phyloP scores from a whole-genome alignment of 345 rosid genomes.

The Gossypium thurberi region DNA sequence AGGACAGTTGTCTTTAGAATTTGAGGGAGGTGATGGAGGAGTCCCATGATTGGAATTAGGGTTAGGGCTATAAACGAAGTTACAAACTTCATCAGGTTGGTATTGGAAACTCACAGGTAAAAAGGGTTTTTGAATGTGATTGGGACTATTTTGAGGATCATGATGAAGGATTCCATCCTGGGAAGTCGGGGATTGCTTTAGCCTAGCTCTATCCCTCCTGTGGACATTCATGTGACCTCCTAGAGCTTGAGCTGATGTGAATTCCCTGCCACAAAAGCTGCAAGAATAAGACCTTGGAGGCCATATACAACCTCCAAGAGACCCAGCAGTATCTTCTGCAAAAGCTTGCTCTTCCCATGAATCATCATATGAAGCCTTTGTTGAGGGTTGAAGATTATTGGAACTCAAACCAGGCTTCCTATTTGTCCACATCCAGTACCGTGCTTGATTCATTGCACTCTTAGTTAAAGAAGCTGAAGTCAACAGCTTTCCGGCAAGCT shows the following conservation, averaged over 20 bases:
- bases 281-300: slow-evolving; percentile 93
- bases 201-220: slow-evolving; percentile 85
- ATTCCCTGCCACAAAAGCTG: slow-evolving; percentile 77
- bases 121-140: slow-evolving; percentile 22
- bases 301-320: slow-evolving; percentile 59
- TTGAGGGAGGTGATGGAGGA: slow-evolving; percentile 20
- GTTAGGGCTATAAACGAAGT: slow-evolving; percentile 52
- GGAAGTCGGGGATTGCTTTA: slow-evolving; percentile 48
- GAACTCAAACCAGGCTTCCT: slow-evolving; percentile 32
- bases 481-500: background rate
- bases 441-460: slow-evolving; percentile 33
- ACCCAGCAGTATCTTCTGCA: slow-evolving; percentile 69
- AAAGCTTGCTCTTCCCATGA: slow-evolving; percentile 95
- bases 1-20: slow-evolving; percentile 27
- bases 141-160: slow-evolving; percentile 12
- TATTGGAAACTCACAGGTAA: slow-evolving; percentile 31
- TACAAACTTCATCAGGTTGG: slow-evolving; percentile 35
- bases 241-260: slow-evolving; percentile 84
- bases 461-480: background rate
- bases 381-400: slow-evolving; percentile 24
- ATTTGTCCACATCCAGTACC: slow-evolving; percentile 47
- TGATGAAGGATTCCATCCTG: slow-evolving; percentile 26
- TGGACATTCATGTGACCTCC: slow-evolving; percentile 82
- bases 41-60: slow-evolving; percentile 35
- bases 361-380: slow-evolving; percentile 28